phyloP scores from a whole-genome alignment of 1,284 basidiomycete genomes.

The Rhodotorula glutinis region DNA sequence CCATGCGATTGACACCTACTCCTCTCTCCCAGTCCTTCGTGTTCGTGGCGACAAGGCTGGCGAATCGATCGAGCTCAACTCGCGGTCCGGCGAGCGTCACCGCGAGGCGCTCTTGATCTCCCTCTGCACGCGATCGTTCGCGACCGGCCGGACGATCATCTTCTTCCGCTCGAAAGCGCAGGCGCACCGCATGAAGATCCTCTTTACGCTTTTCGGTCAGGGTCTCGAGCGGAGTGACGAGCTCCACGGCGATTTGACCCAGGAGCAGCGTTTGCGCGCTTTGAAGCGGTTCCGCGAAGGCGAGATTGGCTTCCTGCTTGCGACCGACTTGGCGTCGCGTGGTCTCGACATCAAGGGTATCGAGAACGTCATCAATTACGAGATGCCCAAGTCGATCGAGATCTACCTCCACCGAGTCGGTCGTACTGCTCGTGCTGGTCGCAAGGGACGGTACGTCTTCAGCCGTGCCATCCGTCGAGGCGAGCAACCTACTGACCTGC shows the following conservation, averaged over 20 bases:
- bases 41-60: slow-evolving; percentile 61
- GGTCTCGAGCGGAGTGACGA: slow-evolving; percentile 66
- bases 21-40: slow-evolving; percentile 55
- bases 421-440: slow-evolving; percentile 90
- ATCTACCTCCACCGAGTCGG: slow-evolving; percentile 97
- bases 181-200: slow-evolving; percentile 91
- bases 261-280: slow-evolving; percentile 86
- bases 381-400: slow-evolving; percentile 90
- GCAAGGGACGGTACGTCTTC: slow-evolving; percentile 71
- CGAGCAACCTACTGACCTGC: not conserved
- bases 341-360: slow-evolving; percentile 47
- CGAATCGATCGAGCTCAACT: slow-evolving; percentile 42
- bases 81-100: slow-evolving; percentile 54
- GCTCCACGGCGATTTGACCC: slow-evolving; percentile 88
- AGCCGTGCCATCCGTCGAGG: not conserved
- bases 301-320: slow-evolving; percentile 77
- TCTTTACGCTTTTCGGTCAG: slow-evolving; percentile 84
- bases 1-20: not conserved
- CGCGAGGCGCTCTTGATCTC: slow-evolving; percentile 77
- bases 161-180: slow-evolving; percentile 95
- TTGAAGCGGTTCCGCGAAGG: slow-evolving; percentile 84
- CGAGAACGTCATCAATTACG: slow-evolving; percentile 66
- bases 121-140: slow-evolving; percentile 83
- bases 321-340: slow-evolving; percentile 44
- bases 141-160: slow-evolving; percentile 68